A percentile compares a stretch with the other conserved stretches of the same genome.
Evolutionary conservation across 257 asterid species (phyloP).

Genomic region (Nicotiana tomentosiformis): DNA sequence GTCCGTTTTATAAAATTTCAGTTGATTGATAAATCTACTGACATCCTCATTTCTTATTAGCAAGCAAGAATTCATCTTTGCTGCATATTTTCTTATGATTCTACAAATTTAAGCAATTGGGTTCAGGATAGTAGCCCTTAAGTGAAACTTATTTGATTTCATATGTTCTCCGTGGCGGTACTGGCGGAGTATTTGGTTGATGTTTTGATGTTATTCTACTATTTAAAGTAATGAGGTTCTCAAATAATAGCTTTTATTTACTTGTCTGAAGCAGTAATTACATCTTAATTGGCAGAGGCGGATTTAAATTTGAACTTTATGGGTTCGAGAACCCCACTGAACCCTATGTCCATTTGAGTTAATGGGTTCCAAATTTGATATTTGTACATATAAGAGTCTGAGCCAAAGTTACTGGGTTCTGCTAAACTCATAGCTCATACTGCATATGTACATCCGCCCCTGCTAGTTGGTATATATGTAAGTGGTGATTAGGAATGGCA

Average conservation of each 20-base stretch:
- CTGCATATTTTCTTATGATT: neutral
- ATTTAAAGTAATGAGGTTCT: neutral
- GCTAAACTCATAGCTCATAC: neutral
- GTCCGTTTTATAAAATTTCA: too few relatives aligned
- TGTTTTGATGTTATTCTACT: neutral
- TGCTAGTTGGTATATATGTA: neutral
- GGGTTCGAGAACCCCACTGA: neutral
- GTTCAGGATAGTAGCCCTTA: neutral
- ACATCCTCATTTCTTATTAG: too few relatives aligned
- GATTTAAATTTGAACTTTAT: neutral
- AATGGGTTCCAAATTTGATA: neutral
- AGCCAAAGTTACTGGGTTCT: neutral
- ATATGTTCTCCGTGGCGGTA: neutral
- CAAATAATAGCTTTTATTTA: neutral
- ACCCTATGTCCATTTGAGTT: neutral
- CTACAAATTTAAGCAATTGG: neutral
- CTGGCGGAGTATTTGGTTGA: neutral
- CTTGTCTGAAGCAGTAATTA: neutral
- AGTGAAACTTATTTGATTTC: neutral
- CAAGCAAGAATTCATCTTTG: too few relatives aligned
- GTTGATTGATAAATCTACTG: too few relatives aligned
- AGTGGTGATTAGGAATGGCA: constrained; percentile 23
- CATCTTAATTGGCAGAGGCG: neutral
- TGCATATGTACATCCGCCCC: neutral
- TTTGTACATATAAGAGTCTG: neutral